Conservation (phyloP, 345 rosid genomes). For the Populus alba region DNA sequence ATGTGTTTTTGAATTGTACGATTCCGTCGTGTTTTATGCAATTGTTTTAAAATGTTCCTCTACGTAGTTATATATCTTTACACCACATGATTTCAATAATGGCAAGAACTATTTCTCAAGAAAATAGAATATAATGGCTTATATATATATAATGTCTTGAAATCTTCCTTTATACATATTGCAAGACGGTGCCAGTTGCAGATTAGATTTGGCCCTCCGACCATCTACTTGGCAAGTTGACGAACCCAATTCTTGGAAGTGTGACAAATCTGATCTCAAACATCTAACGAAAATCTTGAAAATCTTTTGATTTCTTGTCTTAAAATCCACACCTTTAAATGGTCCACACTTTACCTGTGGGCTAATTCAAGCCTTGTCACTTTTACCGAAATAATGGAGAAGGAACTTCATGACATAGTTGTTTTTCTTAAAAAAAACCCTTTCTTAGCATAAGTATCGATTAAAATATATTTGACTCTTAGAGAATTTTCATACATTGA, state of each 20-base stretch:
- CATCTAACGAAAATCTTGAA: too few relatives aligned
- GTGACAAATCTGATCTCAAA: neutral
- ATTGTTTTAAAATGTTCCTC: neutral
- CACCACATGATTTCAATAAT: neutral
- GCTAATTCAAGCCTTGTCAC: neutral
- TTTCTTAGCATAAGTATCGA: too few relatives aligned
- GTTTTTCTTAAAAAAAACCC: too few relatives aligned
- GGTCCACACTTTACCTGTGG: neutral
- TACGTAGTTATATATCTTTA: too few relatives aligned
- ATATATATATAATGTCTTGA: neutral
- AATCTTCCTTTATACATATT: neutral
- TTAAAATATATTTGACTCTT: too few relatives aligned
- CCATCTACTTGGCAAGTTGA: neutral
- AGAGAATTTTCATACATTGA: too few relatives aligned
- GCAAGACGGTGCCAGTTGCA: neutral
- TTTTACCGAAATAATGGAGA: neutral
- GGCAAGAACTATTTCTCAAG: neutral
- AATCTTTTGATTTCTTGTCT: neutral
- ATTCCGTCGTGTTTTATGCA: neutral
- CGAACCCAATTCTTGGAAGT: too few relatives aligned
- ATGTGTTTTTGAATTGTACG: neutral
- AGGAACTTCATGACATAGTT: neutral
- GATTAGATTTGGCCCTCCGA: neutral
- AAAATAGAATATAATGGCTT: too few relatives aligned
- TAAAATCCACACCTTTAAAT: neutral